Evolutionary conservation across 2,329 filamentous ascomycete genomes (phyloP).

Genomic region (Monilinia polystroma): DNA sequence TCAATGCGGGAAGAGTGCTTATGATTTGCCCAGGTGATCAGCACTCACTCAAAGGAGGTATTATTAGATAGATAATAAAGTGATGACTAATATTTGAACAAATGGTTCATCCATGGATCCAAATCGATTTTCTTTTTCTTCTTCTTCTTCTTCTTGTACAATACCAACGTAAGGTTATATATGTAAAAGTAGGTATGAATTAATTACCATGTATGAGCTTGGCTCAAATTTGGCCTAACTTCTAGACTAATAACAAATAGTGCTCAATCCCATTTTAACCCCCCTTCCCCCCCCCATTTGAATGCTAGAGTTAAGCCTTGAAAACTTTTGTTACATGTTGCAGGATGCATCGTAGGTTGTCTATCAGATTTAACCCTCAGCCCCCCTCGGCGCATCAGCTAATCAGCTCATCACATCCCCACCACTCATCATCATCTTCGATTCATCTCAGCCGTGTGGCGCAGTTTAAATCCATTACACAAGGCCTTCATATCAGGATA

Average conservation of each 20-base stretch:
- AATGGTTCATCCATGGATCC: too few relatives aligned
- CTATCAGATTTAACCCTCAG: conserved; percentile 5
- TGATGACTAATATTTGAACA: too few relatives aligned
- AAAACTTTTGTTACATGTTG: conserved; percentile 13
- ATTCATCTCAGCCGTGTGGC: conserved; percentile 34
- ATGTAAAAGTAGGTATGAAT: neutral
- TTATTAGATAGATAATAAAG: too few relatives aligned
- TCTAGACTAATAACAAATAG: conserved; percentile 16
- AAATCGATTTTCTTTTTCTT: too few relatives aligned
- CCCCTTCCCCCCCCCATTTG: neutral
- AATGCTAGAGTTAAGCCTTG: conserved; percentile 15
- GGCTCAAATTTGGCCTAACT: neutral
- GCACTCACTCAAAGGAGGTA: too few relatives aligned
- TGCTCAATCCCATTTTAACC: conserved; percentile 18
- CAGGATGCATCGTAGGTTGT: conserved; percentile 7
- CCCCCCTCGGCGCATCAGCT: conserved; percentile 1
- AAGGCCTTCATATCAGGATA: conserved; percentile 95
- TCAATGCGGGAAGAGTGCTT: too few relatives aligned
- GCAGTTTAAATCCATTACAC: conserved; percentile 90
- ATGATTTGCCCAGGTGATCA: too few relatives aligned
- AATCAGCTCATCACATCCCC: neutral
- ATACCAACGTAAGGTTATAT: too few relatives aligned
- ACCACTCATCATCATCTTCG: conserved; percentile 25
- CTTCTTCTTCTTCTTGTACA: too few relatives aligned
- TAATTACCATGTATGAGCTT: conserved; percentile 4